These are phyloP conservation scores for Cladosporium sp. DNA, from an alignment of 2,329 filamentous ascomycete species.

Conservation along the genomic window DNA sequence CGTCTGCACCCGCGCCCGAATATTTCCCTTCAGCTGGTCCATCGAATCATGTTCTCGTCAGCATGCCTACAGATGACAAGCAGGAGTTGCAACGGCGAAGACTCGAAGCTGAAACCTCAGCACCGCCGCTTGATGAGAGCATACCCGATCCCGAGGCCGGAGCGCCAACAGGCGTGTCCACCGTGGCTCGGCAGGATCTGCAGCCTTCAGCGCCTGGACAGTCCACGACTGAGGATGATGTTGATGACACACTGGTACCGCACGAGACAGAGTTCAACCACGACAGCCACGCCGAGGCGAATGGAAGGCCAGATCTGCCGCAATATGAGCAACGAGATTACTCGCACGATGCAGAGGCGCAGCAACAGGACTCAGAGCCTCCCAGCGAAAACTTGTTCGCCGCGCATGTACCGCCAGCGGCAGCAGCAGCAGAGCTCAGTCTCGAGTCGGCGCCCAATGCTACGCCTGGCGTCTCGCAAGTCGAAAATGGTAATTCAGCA, in stretches of 20 bases:
- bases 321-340: conserved; percentile 19
- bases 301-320: conserved; percentile 14
- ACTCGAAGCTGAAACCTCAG: conserved; percentile 39
- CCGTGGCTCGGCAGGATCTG: not conserved
- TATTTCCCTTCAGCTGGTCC: conserved; percentile 9
- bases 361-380: not conserved
- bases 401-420: not conserved
- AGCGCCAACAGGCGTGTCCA: not conserved
- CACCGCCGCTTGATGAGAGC: conserved; percentile 27
- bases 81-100: conserved; percentile 62
- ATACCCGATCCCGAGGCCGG: not conserved
- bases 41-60: not conserved
- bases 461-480: not conserved
- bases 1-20: conserved; percentile 20
- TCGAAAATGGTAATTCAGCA: not conserved
- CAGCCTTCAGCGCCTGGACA: not conserved
- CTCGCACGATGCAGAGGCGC: not conserved
- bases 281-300: conserved; percentile 21
- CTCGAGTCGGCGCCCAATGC: not conserved
- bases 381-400: not conserved
- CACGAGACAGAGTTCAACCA: not conserved
- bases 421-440: not conserved
- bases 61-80: conserved; percentile 62
- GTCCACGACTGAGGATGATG: not conserved
- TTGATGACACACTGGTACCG: conserved; percentile 1